phyloP scores from a whole-genome alignment of 192 early-diverging fungal genomes.

The Mortierella claussenii region DNA sequence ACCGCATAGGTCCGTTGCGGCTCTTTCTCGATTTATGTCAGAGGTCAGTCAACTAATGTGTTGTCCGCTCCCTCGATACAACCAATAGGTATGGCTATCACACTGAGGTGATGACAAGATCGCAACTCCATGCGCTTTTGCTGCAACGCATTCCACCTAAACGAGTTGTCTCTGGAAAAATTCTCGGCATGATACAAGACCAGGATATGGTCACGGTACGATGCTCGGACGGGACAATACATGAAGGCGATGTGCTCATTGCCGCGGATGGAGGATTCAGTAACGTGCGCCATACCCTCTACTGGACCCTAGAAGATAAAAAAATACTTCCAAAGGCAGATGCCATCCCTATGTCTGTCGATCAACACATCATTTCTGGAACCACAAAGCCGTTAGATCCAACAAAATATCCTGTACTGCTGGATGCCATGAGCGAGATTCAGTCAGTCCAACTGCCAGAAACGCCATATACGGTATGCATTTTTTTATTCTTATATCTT shows the following conservation, averaged over 20 bases:
- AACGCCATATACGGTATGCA: conserved; percentile 34
- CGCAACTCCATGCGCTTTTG: conserved; percentile 41
- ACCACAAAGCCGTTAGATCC: conserved; percentile 49
- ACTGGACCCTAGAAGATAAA: conserved; percentile 44
- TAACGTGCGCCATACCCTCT: conserved; percentile 45
- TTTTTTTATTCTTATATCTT: not conserved
- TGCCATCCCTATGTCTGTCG: conserved; percentile 20
- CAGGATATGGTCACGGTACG: conserved; percentile 44
- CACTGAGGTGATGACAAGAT: conserved; percentile 41
- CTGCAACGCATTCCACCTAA: conserved; percentile 37
- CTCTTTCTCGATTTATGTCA: too few species aligned
- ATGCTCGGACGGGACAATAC: conserved; percentile 40
- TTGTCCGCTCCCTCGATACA: not conserved
- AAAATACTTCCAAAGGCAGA: conserved; percentile 37
- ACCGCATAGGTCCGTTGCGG: too few species aligned
- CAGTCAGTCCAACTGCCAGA: conserved; percentile 43
- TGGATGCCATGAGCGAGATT: conserved; percentile 51
- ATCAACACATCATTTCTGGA: conserved; percentile 39
- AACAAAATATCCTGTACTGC: conserved; percentile 24
- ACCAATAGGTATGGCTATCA: conserved; percentile 43
- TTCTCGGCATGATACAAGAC: conserved; percentile 36
- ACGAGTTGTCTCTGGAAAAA: conserved; percentile 23
- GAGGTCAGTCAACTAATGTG: too few species aligned
- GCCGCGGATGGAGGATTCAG: conserved; percentile 54
- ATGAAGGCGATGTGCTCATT: conserved; percentile 49